phyloP scores from a whole-genome alignment of 1,284 basidiomycete genomes.

The Pholiota adiposa region DNA sequence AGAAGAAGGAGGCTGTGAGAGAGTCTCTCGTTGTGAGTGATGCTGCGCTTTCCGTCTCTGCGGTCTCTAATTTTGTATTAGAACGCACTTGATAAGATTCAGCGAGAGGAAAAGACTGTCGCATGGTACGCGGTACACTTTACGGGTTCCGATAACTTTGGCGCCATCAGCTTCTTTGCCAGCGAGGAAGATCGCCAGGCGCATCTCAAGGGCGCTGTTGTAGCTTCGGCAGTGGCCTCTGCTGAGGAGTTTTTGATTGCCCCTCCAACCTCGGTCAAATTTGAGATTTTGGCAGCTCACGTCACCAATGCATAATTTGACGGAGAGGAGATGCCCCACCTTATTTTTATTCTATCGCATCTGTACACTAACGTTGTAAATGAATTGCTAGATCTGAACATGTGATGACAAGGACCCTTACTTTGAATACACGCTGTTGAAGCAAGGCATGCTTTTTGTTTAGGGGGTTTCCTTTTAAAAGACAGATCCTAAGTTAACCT shows the following conservation, averaged over 20 bases:
- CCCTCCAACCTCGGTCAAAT: conserved; percentile 36
- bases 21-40: conserved; percentile 40
- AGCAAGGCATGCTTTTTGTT: conserved; percentile 10
- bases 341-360: not conserved
- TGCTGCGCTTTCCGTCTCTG: not conserved
- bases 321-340: not conserved
- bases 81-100: conserved; percentile 39
- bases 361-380: not conserved
- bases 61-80: conserved; percentile 15
- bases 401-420: conserved; percentile 1
- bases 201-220: conserved; percentile 42
- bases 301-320: not conserved
- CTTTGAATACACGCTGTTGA: conserved; percentile 11
- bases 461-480: conserved; percentile 1
- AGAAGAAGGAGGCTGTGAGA: conserved; percentile 38
- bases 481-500: not conserved
- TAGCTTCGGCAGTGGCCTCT: conserved; percentile 38
- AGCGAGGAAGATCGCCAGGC: conserved; percentile 36
- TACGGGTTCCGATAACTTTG: conserved; percentile 41
- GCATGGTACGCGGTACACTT: conserved; percentile 46
- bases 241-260: conserved; percentile 37
- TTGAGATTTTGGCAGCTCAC: conserved; percentile 37
- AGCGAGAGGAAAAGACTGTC: conserved; percentile 38
- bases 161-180: conserved; percentile 44
- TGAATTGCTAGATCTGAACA: not conserved